Evolutionary conservation across 768 basidiomycete genomes (phyloP).

Genomic region (Suillus bovinus): DNA sequence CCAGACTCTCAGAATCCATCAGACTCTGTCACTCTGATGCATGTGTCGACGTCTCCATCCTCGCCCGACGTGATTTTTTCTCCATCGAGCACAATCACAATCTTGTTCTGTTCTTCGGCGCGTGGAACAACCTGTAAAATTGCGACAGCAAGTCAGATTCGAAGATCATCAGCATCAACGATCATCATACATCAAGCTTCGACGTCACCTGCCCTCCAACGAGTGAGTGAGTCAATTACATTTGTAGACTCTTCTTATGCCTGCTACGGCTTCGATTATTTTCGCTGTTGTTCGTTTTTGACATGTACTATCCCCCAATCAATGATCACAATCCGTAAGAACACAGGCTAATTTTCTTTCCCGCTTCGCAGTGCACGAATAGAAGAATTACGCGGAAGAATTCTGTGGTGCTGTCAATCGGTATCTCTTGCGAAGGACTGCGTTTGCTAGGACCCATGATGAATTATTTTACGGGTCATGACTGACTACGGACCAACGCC

Average conservation of each 20-base stretch:
- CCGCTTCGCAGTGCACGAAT: neutral
- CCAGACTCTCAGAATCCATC: neutral
- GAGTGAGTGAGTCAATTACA: too few species aligned
- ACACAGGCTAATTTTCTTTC: neutral
- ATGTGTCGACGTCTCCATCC: neutral
- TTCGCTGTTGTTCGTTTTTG: neutral
- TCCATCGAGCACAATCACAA: neutral
- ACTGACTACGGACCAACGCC: too few species aligned
- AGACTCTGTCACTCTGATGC: neutral
- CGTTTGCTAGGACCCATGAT: too few species aligned
- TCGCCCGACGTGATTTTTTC: neutral
- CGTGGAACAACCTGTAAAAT: too few species aligned
- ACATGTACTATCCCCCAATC: neutral
- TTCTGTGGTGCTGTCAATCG: neutral
- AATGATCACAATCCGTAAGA: neutral
- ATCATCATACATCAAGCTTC: too few species aligned
- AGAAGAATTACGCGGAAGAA: neutral
- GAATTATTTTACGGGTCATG: too few species aligned
- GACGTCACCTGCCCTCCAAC: too few species aligned
- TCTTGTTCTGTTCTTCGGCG: neutral
- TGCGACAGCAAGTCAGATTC: too few species aligned
- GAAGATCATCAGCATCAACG: too few species aligned
- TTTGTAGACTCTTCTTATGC: too few species aligned
- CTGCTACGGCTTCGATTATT: neutral
- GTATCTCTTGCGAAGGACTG: too few species aligned